Evolutionary conservation across 768 basidiomycete genomes (phyloP).

Genomic region (Scleroderma citrinum): DNA sequence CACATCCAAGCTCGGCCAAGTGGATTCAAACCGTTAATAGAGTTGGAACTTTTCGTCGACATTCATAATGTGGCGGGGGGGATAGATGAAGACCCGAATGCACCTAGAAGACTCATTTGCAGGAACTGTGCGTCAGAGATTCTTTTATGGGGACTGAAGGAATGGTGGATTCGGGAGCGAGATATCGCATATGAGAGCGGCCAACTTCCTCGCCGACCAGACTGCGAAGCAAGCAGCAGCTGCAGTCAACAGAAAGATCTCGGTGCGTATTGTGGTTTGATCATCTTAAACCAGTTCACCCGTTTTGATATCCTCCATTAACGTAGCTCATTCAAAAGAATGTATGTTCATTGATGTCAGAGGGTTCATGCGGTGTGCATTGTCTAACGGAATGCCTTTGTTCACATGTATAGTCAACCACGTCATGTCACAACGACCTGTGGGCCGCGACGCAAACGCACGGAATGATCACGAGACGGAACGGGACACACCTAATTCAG

Average conservation of each 20-base stretch:
- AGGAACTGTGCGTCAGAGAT: conserved; percentile 71
- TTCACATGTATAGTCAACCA: conserved; percentile 35
- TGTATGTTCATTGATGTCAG: conserved; percentile 43
- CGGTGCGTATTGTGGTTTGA: conserved; percentile 36
- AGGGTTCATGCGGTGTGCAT: neutral
- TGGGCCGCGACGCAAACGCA: neutral
- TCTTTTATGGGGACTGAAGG: conserved; percentile 66
- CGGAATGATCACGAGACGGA: neutral
- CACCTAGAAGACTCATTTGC: conserved; percentile 60
- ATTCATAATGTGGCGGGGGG: conserved; percentile 54
- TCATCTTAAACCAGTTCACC: conserved; percentile 1
- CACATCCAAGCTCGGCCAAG: conserved; percentile 55
- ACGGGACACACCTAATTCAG: neutral
- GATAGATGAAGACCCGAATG: conserved; percentile 48
- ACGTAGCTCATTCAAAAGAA: conserved; percentile 64
- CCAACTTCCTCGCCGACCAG: conserved; percentile 49
- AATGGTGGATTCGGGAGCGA: conserved; percentile 81
- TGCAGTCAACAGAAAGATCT: conserved; percentile 63
- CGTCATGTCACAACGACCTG: conserved; percentile 15
- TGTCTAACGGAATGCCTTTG: neutral
- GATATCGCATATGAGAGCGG: conserved; percentile 60
- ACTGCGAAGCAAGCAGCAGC: conserved; percentile 58
- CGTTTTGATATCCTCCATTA: conserved; percentile 7
- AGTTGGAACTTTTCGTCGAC: conserved; percentile 65
- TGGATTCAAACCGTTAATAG: conserved; percentile 61